Evolutionary conservation across 2,329 filamentous ascomycete species (phyloP).

Genomic region (Parastagonospora nodorum): DNA sequence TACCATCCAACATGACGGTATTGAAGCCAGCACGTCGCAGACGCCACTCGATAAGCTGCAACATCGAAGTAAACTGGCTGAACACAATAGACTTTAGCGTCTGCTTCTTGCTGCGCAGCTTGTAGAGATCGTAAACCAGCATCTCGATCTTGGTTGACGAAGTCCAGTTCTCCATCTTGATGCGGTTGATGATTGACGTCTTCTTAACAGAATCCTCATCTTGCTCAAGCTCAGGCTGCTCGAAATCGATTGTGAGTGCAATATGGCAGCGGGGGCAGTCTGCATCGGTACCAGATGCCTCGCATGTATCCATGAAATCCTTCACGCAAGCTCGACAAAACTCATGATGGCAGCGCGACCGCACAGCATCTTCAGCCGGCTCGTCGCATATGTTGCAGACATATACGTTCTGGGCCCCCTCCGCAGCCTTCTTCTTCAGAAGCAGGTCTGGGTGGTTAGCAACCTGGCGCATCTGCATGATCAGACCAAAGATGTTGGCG

Average conservation of each 20-base stretch:
- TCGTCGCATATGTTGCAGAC: constrained; percentile 97
- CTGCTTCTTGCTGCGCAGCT: constrained; percentile 86
- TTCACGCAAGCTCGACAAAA: constrained; percentile 84
- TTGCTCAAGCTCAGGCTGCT: constrained; percentile 94
- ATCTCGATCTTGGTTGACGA: constrained; percentile 98
- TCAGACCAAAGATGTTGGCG: constrained; percentile 97
- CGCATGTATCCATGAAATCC: constrained; percentile 78
- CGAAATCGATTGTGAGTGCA: constrained; percentile 83
- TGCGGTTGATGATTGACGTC: constrained; percentile 96
- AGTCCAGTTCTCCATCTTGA: constrained; percentile 98
- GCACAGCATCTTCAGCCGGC: constrained; percentile 90
- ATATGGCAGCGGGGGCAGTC: constrained; percentile 95
- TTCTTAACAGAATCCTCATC: constrained; percentile 88
- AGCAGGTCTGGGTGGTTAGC: constrained; percentile 96
- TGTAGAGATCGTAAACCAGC: constrained; percentile 91
- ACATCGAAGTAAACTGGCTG: constrained; percentile 95
- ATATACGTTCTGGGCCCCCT: constrained; percentile 86
- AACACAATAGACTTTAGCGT: constrained; percentile 98
- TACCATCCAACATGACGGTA: constrained; percentile 97
- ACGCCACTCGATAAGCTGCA: constrained; percentile 96
- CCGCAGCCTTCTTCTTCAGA: constrained; percentile 76
- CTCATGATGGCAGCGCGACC: constrained; percentile 90
- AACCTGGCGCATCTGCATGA: constrained; percentile 99
- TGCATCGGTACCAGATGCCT: constrained; percentile 61
- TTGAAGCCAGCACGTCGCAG: constrained; percentile 95